Conservation (phyloP, 331 rosid genomes). For the Ulmus americana region DNA sequence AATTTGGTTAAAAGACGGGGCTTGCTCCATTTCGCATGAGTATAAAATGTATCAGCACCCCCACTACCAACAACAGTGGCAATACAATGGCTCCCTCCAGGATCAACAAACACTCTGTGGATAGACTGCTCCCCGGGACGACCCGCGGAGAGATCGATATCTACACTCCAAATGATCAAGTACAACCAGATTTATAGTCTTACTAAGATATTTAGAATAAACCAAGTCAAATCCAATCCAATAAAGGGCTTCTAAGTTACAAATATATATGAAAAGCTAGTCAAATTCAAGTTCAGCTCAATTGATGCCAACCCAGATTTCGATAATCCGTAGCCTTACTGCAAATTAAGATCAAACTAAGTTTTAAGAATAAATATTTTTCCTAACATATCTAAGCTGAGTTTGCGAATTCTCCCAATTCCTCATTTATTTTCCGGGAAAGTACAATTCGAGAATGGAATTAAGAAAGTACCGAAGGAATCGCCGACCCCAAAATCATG, state of each 20-base stretch:
- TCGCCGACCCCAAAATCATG: slow-evolving; percentile 93
- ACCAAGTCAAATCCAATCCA: slow-evolving; percentile 2
- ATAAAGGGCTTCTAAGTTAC: not conserved
- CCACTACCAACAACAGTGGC: slow-evolving; percentile 70
- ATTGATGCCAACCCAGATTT: not conserved
- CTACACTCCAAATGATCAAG: slow-evolving; percentile 37
- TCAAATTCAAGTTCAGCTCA: not conserved
- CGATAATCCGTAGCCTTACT: not conserved
- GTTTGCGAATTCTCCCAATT: not conserved
- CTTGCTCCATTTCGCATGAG: slow-evolving; percentile 88
- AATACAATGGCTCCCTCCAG: slow-evolving; percentile 95
- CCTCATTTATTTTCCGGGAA: not conserved
- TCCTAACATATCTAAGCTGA: not conserved
- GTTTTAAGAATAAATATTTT: not conserved
- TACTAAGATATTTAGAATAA: not conserved
- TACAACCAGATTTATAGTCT: slow-evolving; percentile 17
- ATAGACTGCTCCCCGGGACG: slow-evolving; percentile 93
- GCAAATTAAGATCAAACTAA: not conserved
- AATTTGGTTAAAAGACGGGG: slow-evolving; percentile 75
- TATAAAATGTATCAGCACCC: slow-evolving; percentile 80
- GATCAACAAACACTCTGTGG: slow-evolving; percentile 90
- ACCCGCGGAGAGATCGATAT: slow-evolving; percentile 73
- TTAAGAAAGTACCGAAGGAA: slow-evolving; percentile 43
- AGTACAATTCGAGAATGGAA: not conserved
- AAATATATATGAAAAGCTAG: not conserved